A percentile compares a stretch with the other conserved stretches of the same genome.
Conservation (phyloP, 805 yeast species). For the Wickerhamomyces bisporus region DNA sequence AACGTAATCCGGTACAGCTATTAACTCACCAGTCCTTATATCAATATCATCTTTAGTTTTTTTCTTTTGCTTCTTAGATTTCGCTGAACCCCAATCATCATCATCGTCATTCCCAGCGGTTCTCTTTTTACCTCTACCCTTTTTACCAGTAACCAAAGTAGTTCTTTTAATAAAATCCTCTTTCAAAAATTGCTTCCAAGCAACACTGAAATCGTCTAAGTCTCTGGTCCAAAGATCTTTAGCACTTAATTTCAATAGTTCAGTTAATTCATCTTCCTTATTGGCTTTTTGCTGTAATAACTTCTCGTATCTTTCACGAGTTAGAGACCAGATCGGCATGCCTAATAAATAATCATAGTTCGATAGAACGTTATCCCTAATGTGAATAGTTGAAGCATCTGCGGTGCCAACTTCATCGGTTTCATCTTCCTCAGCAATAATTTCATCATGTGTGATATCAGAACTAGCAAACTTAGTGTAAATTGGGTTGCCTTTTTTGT, state of each 20-base stretch:
- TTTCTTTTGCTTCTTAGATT: slow-evolving; percentile 12
- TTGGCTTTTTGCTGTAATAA: slow-evolving; percentile 67
- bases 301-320: slow-evolving; percentile 81
- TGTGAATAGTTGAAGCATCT: slow-evolving; percentile 32
- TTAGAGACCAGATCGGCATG: slow-evolving; percentile 91
- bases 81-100: slow-evolving; percentile 14
- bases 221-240: slow-evolving; percentile 88
- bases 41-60: slow-evolving; percentile 13
- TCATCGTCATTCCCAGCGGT: slow-evolving; percentile 22
- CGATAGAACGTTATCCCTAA: slow-evolving; percentile 48
- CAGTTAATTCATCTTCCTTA: slow-evolving; percentile 66
- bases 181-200: slow-evolving; percentile 63
- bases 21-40: slow-evolving; percentile 18
- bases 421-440: slow-evolving; percentile 33
- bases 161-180: slow-evolving; percentile 59
- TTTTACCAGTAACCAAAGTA: slow-evolving; percentile 40
- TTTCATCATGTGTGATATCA: slow-evolving; percentile 31
- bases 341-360: slow-evolving; percentile 84
- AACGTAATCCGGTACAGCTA: slow-evolving; percentile 23
- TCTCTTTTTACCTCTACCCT: slow-evolving; percentile 36
- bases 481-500: slow-evolving; percentile 62
- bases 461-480: slow-evolving; percentile 33
- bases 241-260: slow-evolving; percentile 61
- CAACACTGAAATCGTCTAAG: slow-evolving; percentile 62
- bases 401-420: slow-evolving; percentile 37